These are phyloP conservation scores for Dissophora ornata DNA, from an alignment of 192 early-diverging fungal genomes.

Conservation along the genomic window DNA sequence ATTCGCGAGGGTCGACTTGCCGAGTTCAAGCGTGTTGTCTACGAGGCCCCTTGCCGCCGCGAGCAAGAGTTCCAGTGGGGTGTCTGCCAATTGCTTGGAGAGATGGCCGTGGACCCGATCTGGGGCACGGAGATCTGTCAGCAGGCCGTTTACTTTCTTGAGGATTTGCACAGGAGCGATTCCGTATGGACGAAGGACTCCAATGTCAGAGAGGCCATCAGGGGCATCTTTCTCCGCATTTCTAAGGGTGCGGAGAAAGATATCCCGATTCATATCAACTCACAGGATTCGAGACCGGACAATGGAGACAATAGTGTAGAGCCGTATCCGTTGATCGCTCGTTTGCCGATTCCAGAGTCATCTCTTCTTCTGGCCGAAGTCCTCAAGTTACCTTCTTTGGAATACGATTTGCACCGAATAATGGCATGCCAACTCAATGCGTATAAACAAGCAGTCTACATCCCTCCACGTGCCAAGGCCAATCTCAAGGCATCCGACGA, in stretches of 20 bases:
- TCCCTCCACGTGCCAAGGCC: conserved; percentile 15
- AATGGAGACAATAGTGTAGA: no score
- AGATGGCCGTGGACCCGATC: conserved; percentile 23
- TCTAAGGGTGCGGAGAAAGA: background rate
- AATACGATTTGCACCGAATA: conserved; percentile 15
- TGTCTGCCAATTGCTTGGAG: conserved; percentile 24
- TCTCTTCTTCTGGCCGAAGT: conserved; percentile 6
- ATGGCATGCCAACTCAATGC: conserved; percentile 1
- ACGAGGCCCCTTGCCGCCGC: conserved; percentile 19
- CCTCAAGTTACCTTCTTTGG: conserved; percentile 12
- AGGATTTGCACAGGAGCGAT: conserved; percentile 8
- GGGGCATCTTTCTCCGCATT: conserved; percentile 2
- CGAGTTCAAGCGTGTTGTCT: conserved; percentile 14
- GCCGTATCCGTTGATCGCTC: conserved; percentile 16
- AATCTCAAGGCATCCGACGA: conserved; percentile 6
- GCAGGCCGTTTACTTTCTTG: conserved; percentile 18
- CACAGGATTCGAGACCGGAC: no score
- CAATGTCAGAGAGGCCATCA: background rate
- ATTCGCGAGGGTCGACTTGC: conserved; percentile 19
- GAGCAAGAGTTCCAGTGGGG: conserved; percentile 19
- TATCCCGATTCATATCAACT: no score
- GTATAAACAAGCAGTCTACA: conserved; percentile 4
- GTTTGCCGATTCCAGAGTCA: conserved; percentile 5
- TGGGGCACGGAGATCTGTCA: conserved; percentile 1
- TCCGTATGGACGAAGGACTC: background rate